phyloP scores from a whole-genome alignment of 768 basidiomycete species.

The Hygrocybe coccinea region DNA sequence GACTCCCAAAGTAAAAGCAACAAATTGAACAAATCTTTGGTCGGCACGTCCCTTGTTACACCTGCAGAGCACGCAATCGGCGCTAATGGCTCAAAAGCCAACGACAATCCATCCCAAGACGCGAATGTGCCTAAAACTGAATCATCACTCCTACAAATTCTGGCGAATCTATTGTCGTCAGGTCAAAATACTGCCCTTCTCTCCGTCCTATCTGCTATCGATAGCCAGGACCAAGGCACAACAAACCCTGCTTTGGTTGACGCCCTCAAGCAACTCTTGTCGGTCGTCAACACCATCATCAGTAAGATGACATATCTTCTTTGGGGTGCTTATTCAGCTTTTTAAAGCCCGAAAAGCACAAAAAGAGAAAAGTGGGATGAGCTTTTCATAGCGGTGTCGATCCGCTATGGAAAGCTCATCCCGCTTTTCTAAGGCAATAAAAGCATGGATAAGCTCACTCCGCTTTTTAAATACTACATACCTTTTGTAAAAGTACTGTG shows the following conservation, averaged over 20 bases:
- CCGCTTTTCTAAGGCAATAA: too few relatives aligned
- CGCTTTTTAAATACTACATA: too few relatives aligned
- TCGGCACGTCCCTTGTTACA: background rate
- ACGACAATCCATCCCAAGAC: background rate
- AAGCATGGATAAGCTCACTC: too few relatives aligned
- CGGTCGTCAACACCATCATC: conserved; percentile 25
- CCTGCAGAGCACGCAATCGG: background rate
- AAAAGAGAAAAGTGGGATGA: too few relatives aligned
- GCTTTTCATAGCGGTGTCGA: too few relatives aligned
- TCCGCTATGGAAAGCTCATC: too few relatives aligned
- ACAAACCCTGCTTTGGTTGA: conserved; percentile 42
- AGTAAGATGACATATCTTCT: too few relatives aligned
- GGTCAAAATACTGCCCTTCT: conserved; percentile 19
- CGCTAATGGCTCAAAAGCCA: background rate
- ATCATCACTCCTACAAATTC: background rate
- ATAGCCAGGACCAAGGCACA: conserved; percentile 13
- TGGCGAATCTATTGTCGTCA: conserved; percentile 4
- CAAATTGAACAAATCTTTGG: background rate
- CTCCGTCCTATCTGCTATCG: conserved; percentile 24
- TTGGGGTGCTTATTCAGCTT: too few relatives aligned
- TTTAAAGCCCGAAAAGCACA: too few relatives aligned
- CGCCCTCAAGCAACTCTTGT: conserved; percentile 48
- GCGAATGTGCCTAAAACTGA: background rate
- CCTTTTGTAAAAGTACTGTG: too few relatives aligned
- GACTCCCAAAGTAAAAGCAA: background rate